These are phyloP conservation scores for Fraxinus albicans DNA, from an alignment of 305 asterid genomes.

Conservation along the genomic window DNA sequence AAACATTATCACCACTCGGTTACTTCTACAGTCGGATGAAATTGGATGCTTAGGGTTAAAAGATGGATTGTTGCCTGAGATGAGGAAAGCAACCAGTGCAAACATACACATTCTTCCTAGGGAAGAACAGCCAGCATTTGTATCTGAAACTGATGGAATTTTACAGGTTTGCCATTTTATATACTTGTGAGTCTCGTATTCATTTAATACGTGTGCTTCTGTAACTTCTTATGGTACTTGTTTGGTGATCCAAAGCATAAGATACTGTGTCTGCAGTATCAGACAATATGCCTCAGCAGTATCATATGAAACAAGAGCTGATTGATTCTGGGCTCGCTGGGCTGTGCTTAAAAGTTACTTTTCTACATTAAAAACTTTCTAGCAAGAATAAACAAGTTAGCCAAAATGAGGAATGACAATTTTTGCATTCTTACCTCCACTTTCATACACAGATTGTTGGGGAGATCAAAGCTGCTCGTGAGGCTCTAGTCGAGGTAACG, in stretches of 20 bases:
- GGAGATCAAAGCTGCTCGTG: conserved; percentile 66
- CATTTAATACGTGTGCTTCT: background rate
- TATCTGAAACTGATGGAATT: conserved; percentile 65
- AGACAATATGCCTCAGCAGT: background rate
- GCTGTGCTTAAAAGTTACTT: background rate
- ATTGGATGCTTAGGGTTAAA: conserved; percentile 54
- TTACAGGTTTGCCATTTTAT: conserved; percentile 57
- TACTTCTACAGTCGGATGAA: conserved; percentile 78
- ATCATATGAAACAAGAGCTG: background rate
- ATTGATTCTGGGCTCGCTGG: background rate
- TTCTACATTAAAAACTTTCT: background rate
- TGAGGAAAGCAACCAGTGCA: conserved; percentile 66
- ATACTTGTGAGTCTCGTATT: background rate
- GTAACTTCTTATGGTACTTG: background rate
- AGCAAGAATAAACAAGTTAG: background rate
- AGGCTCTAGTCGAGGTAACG: conserved; percentile 63
- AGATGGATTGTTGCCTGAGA: conserved; percentile 45
- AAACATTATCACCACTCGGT: conserved; percentile 71
- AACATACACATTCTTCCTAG: conserved; percentile 60
- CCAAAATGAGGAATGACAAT: background rate
- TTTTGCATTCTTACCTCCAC: conserved; percentile 10
- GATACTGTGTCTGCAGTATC: background rate
- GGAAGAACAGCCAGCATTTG: conserved; percentile 64
- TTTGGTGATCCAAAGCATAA: background rate
- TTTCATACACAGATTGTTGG: conserved; percentile 7